Conservation (phyloP, 2,329 filamentous ascomycete species). For the Epichloe hybrida region DNA sequence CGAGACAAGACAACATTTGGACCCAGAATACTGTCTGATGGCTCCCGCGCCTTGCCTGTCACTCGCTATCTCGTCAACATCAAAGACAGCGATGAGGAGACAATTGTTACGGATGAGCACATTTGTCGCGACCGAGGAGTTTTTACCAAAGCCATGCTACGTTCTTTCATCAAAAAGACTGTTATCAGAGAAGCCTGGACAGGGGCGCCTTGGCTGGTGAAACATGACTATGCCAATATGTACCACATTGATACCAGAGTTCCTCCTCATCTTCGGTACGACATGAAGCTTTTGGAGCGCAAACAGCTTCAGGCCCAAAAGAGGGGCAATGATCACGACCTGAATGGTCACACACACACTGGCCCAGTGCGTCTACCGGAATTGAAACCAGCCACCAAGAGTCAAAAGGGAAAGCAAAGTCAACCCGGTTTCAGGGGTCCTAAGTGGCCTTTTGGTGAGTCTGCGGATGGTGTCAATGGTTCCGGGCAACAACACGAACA, state of each 20-base stretch:
- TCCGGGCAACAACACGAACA: neutral
- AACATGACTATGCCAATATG: constrained; percentile 65
- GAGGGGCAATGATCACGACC: constrained; percentile 38
- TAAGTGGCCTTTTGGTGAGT: constrained; percentile 22
- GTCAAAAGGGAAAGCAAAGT: constrained; percentile 45
- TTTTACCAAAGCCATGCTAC: constrained; percentile 88
- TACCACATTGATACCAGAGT: constrained; percentile 84
- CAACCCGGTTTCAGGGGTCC: constrained; percentile 28
- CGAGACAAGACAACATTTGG: constrained; percentile 76
- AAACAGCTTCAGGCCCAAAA: constrained; percentile 58
- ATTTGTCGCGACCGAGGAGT: constrained; percentile 78
- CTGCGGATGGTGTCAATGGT: constrained; percentile 24
- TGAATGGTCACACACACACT: constrained; percentile 25
- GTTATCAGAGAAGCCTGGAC: constrained; percentile 87
- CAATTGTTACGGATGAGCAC: constrained; percentile 66
- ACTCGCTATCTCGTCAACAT: constrained; percentile 72
- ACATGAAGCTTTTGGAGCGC: constrained; percentile 63
- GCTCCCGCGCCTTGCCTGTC: constrained; percentile 54
- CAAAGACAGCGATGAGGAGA: constrained; percentile 56
- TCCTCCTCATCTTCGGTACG: constrained; percentile 68
- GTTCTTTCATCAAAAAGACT: constrained; percentile 89
- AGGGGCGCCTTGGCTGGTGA: constrained; percentile 94
- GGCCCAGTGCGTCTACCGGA: constrained; percentile 51
- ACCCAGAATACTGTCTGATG: constrained; percentile 45
- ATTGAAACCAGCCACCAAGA: constrained; percentile 60